phyloP scores from a whole-genome alignment of 2,329 filamentous ascomycete genomes.

The Diaporthe aspalathi region DNA sequence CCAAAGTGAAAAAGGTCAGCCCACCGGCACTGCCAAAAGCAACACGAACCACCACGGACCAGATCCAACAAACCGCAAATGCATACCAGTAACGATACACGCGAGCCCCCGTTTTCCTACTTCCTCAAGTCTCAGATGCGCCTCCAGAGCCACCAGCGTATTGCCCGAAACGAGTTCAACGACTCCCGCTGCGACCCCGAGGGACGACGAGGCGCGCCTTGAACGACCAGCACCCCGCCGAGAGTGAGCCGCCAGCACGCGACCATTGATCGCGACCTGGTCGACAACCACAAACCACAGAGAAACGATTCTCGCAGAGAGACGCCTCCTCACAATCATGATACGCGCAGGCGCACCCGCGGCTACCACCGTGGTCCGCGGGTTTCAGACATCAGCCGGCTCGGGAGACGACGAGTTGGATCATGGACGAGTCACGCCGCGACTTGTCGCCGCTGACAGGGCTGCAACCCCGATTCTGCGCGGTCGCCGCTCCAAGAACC shows the following conservation, averaged over 20 bases:
- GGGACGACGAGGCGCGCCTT: conserved; percentile 67
- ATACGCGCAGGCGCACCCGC: conserved; percentile 61
- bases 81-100: conserved; percentile 63
- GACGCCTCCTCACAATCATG: conserved; percentile 49
- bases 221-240: conserved; percentile 47
- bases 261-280: conserved; percentile 5
- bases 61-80: conserved; percentile 56
- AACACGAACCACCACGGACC: conserved; percentile 38
- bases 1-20: conserved; percentile 35
- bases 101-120: conserved; percentile 55
- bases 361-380: conserved; percentile 64
- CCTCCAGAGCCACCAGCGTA: conserved; percentile 61
- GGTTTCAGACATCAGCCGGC: conserved; percentile 65
- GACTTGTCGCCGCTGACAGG: conserved; percentile 40
- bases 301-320: not conserved
- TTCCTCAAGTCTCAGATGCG: conserved; percentile 70
- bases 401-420: conserved; percentile 71
- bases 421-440: conserved; percentile 48
- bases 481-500: conserved; percentile 52
- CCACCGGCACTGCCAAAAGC: conserved; percentile 37
- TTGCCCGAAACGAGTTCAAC: conserved; percentile 61
- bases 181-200: conserved; percentile 68
- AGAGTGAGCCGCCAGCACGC: conserved; percentile 2
- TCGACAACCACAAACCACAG: not conserved
- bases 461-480: conserved; percentile 50